Percentiles rank a stretch among this genome's conserved stretches.
Conservation (phyloP, 1,284 basidiomycete genomes). For the Amylostereum chailletii region DNA sequence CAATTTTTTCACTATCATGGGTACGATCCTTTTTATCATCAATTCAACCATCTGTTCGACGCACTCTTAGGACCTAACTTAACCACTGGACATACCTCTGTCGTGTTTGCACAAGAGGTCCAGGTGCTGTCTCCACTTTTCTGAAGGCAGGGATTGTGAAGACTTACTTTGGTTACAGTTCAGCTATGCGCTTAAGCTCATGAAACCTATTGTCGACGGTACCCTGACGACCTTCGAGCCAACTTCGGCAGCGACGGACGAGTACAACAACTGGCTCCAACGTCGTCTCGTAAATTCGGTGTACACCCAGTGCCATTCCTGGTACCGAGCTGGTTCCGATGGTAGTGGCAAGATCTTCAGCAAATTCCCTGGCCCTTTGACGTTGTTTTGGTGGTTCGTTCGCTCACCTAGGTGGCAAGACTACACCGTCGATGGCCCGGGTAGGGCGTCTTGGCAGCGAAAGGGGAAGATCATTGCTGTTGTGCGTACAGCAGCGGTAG, state of each 20-base stretch:
- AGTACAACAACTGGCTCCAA: constrained; percentile 34
- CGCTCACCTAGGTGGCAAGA: neutral
- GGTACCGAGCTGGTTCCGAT: constrained; percentile 23
- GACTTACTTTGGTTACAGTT: constrained; percentile 16
- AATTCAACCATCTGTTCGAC: neutral
- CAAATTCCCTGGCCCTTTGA: neutral
- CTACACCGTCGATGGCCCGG: neutral
- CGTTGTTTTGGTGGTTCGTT: neutral
- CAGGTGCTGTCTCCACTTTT: constrained; percentile 21
- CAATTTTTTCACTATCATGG: constrained; percentile 25
- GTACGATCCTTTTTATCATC: neutral
- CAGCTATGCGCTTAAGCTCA: constrained; percentile 28
- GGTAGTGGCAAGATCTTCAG: neutral
- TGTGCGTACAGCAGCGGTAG: too few relatives aligned
- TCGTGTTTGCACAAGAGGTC: constrained; percentile 33
- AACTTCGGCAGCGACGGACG: constrained; percentile 21
- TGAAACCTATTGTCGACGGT: constrained; percentile 26
- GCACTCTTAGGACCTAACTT: constrained; percentile 34
- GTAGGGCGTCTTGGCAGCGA: too few relatives aligned
- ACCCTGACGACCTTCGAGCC: constrained; percentile 8
- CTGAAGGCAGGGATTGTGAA: too few relatives aligned
- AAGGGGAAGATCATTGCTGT: too few relatives aligned
- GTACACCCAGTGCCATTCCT: constrained; percentile 29
- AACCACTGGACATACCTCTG: constrained; percentile 36
- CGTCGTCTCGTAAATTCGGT: constrained; percentile 25